These are phyloP conservation scores for Sanghuangporus baumii DNA, from an alignment of 1,284 basidiomycete species.

Conservation along the genomic window DNA sequence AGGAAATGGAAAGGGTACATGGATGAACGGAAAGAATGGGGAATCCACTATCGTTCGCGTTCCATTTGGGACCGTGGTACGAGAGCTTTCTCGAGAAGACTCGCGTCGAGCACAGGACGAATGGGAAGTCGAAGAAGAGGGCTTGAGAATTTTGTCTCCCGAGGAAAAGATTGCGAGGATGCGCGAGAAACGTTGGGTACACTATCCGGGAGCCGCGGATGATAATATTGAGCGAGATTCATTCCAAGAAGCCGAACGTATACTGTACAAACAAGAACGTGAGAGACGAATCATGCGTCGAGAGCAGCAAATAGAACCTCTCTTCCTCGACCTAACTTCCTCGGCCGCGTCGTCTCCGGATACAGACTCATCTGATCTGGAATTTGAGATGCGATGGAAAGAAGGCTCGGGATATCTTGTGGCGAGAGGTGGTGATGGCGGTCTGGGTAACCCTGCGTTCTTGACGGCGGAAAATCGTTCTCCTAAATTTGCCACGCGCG, in stretches of 20 bases:
- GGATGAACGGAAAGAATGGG: constrained; percentile 76
- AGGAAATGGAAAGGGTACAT: constrained; percentile 72
- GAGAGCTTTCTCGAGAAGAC: constrained; percentile 64
- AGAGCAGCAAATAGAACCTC: constrained; percentile 38
- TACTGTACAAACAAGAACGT: constrained; percentile 60
- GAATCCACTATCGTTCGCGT: constrained; percentile 72
- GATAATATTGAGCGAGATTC: constrained; percentile 58
- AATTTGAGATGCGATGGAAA: constrained; percentile 48
- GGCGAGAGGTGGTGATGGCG: constrained; percentile 78
- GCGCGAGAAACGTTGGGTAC: constrained; percentile 69
- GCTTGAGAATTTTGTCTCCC: constrained; percentile 41
- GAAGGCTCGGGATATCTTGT: constrained; percentile 64
- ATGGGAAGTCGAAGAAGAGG: constrained; percentile 65
- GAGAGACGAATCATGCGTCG: constrained; percentile 44
- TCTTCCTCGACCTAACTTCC: constrained; percentile 57
- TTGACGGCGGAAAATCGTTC: constrained; percentile 60
- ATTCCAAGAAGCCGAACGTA: constrained; percentile 71
- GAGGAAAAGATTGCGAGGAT: constrained; percentile 50
- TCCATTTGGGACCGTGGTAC: constrained; percentile 85
- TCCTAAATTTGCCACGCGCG: constrained; percentile 78
- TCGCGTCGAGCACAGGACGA: constrained; percentile 54
- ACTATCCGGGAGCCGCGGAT: constrained; percentile 67
- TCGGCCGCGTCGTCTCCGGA: constrained; percentile 27
- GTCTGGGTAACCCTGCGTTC: constrained; percentile 90
- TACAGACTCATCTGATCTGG: constrained; percentile 46